A percentile compares a stretch with the other conserved stretches of the same genome.
Evolutionary conservation across 257 asterid genomes (phyloP).

Genomic region (Rubia yunnanensis): DNA sequence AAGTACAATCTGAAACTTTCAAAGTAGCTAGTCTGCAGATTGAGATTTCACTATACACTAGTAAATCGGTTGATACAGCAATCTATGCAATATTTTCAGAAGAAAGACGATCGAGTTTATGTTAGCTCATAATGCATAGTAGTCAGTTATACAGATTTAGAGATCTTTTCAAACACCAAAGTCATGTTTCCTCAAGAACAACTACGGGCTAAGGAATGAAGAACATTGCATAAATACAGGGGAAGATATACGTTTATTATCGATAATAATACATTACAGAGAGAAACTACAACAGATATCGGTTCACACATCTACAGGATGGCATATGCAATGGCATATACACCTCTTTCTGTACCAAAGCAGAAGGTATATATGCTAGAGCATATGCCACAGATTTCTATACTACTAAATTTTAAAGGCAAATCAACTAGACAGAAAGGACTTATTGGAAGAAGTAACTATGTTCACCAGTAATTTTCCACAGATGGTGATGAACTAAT

Average conservation of each 20-base stretch:
- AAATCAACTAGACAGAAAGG: conserved; percentile 1
- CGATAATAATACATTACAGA: conserved; percentile 2
- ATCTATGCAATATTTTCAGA: too few relatives aligned
- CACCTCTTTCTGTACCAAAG: conserved; percentile 28
- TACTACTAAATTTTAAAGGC: conserved; percentile 9
- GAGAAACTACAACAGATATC: conserved; percentile 16
- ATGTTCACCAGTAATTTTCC: conserved; percentile 49
- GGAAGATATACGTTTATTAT: neutral
- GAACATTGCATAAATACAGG: neutral
- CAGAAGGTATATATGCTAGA: conserved; percentile 56
- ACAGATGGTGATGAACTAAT: conserved; percentile 30
- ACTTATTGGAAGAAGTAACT: too few relatives aligned
- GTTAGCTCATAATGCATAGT: neutral
- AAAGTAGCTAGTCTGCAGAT: too few relatives aligned
- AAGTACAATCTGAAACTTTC: too few relatives aligned
- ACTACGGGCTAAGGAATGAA: neutral
- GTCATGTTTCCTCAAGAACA: neutral
- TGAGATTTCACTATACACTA: too few relatives aligned
- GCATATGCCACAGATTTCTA: conserved; percentile 37
- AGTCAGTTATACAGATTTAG: too few relatives aligned
- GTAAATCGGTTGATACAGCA: too few relatives aligned
- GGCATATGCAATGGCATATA: too few relatives aligned
- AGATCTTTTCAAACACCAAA: neutral
- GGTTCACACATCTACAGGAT: conserved; percentile 13
- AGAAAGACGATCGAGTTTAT: too few relatives aligned